A percentile compares a stretch with the other conserved stretches of the same genome.
phyloP scores from a whole-genome alignment of 116 monocot species.

The Cymodocea nodosa region DNA sequence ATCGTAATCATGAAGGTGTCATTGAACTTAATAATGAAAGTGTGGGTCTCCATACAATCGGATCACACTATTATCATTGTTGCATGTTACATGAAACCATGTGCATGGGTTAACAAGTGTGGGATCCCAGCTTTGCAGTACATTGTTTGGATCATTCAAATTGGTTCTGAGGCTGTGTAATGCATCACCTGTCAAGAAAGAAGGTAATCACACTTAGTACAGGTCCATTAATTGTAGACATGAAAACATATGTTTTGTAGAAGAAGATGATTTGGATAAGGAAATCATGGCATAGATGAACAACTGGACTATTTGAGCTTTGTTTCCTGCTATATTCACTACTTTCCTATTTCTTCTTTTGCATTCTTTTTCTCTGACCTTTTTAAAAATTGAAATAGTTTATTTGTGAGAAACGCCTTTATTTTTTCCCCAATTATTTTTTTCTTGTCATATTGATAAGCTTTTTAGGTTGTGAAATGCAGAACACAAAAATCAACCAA shows the following conservation, averaged over 20 bases:
- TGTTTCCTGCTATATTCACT: no score
- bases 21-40: not conserved
- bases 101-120: conserved; percentile 95
- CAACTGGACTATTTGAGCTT: no score
- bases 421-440: no score
- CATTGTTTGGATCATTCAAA: conserved; percentile 81
- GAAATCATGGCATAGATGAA: no score
- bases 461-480: no score
- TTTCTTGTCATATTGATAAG: no score
- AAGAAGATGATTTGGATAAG: not conserved
- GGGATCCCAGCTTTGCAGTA: conserved; percentile 98
- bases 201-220: not conserved
- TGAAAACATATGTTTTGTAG: not conserved
- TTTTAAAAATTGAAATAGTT: no score
- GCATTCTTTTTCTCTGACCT: no score
- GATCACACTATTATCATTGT: conserved; percentile 76
- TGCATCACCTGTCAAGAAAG: conserved; percentile 70
- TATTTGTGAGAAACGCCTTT: no score
- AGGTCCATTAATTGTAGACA: not conserved
- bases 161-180: conserved; percentile 53
- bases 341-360: no score
- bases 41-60: conserved; percentile 57
- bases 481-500: no score
- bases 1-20: not conserved
- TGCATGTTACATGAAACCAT: conserved; percentile 98